A percentile compares a stretch with the other conserved stretches of the same genome.
These are phyloP conservation scores for Aspergillus chevalieri DNA, from an alignment of 2,329 filamentous ascomycete genomes.

Conservation along the genomic window DNA sequence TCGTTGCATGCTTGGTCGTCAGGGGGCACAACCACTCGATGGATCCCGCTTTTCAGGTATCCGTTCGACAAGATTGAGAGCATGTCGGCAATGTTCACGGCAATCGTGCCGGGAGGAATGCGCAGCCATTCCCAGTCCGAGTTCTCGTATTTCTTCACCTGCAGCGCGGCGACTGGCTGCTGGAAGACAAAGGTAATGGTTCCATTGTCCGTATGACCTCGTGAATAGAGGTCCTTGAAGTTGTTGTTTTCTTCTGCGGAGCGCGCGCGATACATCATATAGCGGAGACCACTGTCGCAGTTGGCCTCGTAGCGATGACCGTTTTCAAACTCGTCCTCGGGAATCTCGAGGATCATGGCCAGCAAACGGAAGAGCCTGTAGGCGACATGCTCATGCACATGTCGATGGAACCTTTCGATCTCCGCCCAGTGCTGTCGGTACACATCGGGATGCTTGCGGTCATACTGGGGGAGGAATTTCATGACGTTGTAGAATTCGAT, in stretches of 20 bases:
- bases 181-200: slow-evolving; percentile 53
- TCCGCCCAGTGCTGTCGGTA: slow-evolving; percentile 47
- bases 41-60: slow-evolving; percentile 43
- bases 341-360: slow-evolving; percentile 54
- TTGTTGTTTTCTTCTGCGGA: slow-evolving; percentile 42
- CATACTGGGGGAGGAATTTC: slow-evolving; percentile 47
- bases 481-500: slow-evolving; percentile 57
- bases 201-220: slow-evolving; percentile 53
- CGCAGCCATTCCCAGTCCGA: slow-evolving; percentile 46
- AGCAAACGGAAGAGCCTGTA: slow-evolving; percentile 52
- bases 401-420: slow-evolving; percentile 50
- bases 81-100: slow-evolving; percentile 47
- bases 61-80: slow-evolving; percentile 45
- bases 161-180: slow-evolving; percentile 52
- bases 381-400: slow-evolving; percentile 51
- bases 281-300: slow-evolving; percentile 54
- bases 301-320: slow-evolving; percentile 53
- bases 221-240: slow-evolving; percentile 38
- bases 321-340: slow-evolving; percentile 50
- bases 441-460: slow-evolving; percentile 43
- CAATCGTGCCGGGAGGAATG: slow-evolving; percentile 43
- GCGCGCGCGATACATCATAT: slow-evolving; percentile 53
- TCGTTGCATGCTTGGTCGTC: slow-evolving; percentile 38
- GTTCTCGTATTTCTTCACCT: slow-evolving; percentile 44
- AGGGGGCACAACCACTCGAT: slow-evolving; percentile 43